Evolutionary conservation across 2,329 filamentous ascomycete species (phyloP), one percentile per base, ranked within the genome.

Genomic region (Colletotrichum paranaense): DNA sequence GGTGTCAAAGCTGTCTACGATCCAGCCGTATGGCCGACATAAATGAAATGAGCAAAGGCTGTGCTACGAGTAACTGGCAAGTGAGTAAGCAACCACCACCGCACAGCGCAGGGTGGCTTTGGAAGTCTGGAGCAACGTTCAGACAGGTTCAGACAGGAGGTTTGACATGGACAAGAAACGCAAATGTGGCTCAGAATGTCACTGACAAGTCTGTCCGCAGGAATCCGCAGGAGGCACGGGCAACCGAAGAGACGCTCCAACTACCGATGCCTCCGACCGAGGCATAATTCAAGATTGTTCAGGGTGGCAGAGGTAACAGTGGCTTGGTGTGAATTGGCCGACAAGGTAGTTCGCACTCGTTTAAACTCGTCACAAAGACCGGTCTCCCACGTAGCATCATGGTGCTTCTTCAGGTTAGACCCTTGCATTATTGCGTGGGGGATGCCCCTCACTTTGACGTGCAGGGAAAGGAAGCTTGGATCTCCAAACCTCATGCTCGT

Each of bases 301-400:
- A 49, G 42, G 42, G 42, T 49, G 42, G 42, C 19, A 49, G 8
- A 49, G 19, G 19, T 49, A 49, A 11, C 11, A 22, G 42, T 49
- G 22, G 19, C 7, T 4, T 57, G 26, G 26, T 32, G 19, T 65
- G n/a, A n/a, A 22, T 19, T 42, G 6, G 38, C 38, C 7, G 38
- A 16, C 16, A 19, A 2, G 38, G 22, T 24, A 8, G 19, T 49
- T 66, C 71, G 71, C 71, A 73, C 71, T 73, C 71, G 71, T 65
- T 73, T 62, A 56, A 11, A 19, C 14, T 58, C 12, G 14, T 26
- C 7, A 52, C 26, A 38, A 12, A 12, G 22, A 12, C 60, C 30
- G 1, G 7, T 52, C 24, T 53, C 30, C 49, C 12, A 24, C 16
- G 28, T 16, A 35, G 26, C 35, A 57, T 30, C 58, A 28, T 24